A percentile compares a stretch with the other conserved stretches of the same genome.
Evolutionary conservation across 1,139 yeast species (phyloP).

Genomic region (Taphrina deformans): DNA sequence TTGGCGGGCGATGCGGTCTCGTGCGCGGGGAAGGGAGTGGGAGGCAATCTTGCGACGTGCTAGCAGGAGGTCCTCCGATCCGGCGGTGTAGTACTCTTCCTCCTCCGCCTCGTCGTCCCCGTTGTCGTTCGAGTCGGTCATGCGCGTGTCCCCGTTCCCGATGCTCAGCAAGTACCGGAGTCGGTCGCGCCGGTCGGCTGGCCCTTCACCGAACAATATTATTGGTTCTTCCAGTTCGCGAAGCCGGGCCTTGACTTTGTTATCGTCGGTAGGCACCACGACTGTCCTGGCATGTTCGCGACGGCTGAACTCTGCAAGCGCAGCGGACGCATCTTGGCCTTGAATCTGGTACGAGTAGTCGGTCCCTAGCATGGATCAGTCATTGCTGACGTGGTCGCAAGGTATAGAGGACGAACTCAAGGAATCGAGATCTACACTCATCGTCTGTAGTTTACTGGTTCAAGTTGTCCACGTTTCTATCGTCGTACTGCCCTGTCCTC

Average conservation of each 20-base stretch:
- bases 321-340: conserved; percentile 23
- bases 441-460: too few species aligned
- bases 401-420: background rate
- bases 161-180: conserved; percentile 50
- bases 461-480: too few species aligned
- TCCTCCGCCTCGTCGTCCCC: conserved; percentile 52
- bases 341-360: conserved; percentile 13
- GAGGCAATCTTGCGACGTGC: conserved; percentile 57
- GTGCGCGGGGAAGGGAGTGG: conserved; percentile 54
- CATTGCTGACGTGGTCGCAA: too few species aligned
- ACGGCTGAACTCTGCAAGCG: conserved; percentile 15
- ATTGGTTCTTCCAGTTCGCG: conserved; percentile 60
- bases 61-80: conserved; percentile 57
- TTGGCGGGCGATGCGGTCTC: conserved; percentile 39
- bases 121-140: conserved; percentile 39
- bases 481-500: too few species aligned
- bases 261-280: conserved; percentile 64
- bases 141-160: conserved; percentile 38
- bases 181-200: conserved; percentile 61
- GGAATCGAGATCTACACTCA: conserved; percentile 1
- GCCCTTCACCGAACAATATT: conserved; percentile 62
- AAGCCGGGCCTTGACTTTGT: conserved; percentile 56
- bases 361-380: background rate
- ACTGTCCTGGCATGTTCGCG: conserved; percentile 38
- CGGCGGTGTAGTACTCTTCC: conserved; percentile 85